Evolutionary conservation across 2,329 filamentous ascomycete species (phyloP), one percentile per base, ranked within the genome.

Genomic region (Cladophialophora yegresii): DNA sequence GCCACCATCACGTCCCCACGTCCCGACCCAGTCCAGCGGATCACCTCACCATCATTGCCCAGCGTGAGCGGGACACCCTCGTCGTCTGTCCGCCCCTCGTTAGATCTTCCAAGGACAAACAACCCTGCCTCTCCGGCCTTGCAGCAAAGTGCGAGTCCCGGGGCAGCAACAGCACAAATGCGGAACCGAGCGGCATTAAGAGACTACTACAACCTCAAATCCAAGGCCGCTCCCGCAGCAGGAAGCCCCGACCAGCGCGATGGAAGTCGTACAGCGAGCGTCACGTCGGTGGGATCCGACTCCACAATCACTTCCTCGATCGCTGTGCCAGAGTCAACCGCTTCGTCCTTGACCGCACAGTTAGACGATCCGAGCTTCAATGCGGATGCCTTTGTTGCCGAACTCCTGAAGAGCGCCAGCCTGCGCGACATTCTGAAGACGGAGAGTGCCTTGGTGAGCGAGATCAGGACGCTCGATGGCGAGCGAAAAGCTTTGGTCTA

Each of bases 401-500:
- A 78, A 4, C 73, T 81, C 1, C 71, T 80, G 2, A 75, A 75
- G 26, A 77, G 75, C 0, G 79, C 78, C 4, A 76, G 76, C 1
- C 72, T 80, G 6, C 73, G 76, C 2, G 79, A 78, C 2, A 77
- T 81, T 23, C 69, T 81, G 8, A 79, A 78, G 53, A 78, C 78
- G 1, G 79, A 81, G 67, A 77, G 78, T 45, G 78, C 77, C 7
- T 73, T 81, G n/a, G 77, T 80, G 6, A 77, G 76, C 70, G 93
- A 98, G 78, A 93, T 96, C 54, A 82, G 92, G 43, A 93, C 91
- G 1, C 82, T 99, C 20, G 95, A 98, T 73, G 93, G 93, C 26
- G 95, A 99, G 82, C 90, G 95, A 77, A 99, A 99, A 79, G 93
- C 93, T 1, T 80, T 99, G 67, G 95, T 99, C 4, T 99, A 99